Evolutionary conservation across 352 stramenopile species (phyloP).

Genomic region (Pythium aquatile): DNA sequence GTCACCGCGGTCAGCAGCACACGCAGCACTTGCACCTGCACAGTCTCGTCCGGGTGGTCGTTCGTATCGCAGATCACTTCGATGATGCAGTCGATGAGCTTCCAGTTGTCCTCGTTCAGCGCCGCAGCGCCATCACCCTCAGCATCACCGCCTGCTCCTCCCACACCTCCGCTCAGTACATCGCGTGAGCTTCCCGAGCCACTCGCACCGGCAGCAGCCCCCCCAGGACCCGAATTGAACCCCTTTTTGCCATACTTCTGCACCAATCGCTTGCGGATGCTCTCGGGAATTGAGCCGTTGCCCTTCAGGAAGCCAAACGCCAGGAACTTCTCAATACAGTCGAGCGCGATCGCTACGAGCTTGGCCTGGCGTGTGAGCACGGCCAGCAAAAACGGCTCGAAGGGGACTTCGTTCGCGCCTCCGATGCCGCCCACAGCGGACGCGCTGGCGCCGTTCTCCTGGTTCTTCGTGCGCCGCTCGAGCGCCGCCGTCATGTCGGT

Average conservation of each 20-base stretch:
- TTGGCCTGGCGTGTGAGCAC: slow-evolving; percentile 77
- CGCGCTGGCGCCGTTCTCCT: slow-evolving; percentile 4
- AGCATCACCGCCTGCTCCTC: slow-evolving; percentile 20
- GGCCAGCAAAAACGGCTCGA: slow-evolving; percentile 72
- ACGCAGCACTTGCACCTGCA: slow-evolving; percentile 93
- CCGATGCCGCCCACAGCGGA: slow-evolving; percentile 27
- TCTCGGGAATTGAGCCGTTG: slow-evolving; percentile 56
- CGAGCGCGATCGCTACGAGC: slow-evolving; percentile 74
- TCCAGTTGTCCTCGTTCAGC: slow-evolving; percentile 54
- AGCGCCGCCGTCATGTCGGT: slow-evolving; percentile 38
- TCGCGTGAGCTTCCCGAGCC: slow-evolving; percentile 2
- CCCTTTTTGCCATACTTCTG: slow-evolving; percentile 46
- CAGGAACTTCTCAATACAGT: slow-evolving; percentile 91
- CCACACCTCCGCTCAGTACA: slow-evolving; percentile 10
- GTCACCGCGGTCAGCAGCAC: slow-evolving; percentile 91
- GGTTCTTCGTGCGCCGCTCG: slow-evolving; percentile 32
- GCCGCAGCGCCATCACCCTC: slow-evolving; percentile 19
- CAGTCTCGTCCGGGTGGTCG: slow-evolving; percentile 86
- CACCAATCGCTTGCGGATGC: slow-evolving; percentile 59
- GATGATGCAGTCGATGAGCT: slow-evolving; percentile 87
- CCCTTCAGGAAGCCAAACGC: slow-evolving; percentile 84
- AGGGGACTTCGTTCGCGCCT: slow-evolving; percentile 49
- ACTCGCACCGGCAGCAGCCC: slow-evolving; percentile 18
- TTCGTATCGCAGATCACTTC: slow-evolving; percentile 90
- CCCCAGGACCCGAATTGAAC: slow-evolving; percentile 13